These are phyloP conservation scores for Angomonas deanei DNA, from an alignment of 208 protist genomes.

Conservation along the genomic window DNA sequence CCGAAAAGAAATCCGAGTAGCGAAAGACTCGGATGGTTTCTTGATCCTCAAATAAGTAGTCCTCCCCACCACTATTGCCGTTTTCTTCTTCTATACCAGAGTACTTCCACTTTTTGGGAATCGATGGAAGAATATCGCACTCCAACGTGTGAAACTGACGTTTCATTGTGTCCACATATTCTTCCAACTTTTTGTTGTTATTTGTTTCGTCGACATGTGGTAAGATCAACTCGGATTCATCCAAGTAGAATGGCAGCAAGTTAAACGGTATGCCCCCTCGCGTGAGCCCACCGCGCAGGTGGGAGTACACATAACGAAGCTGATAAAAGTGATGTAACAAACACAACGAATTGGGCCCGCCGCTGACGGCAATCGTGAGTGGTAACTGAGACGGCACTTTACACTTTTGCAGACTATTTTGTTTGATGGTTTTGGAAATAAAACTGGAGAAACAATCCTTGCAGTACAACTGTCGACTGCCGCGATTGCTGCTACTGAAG, in stretches of 20 bases:
- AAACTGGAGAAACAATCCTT: constrained; percentile 61
- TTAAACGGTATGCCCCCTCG: constrained; percentile 13
- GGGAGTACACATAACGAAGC: constrained; percentile 20
- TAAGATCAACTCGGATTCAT: constrained; percentile 56
- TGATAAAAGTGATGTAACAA: constrained; percentile 59
- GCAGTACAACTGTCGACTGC: constrained; percentile 49
- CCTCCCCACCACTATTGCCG: neutral
- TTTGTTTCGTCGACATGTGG: neutral
- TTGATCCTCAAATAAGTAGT: neutral
- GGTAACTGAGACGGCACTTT: constrained; percentile 47
- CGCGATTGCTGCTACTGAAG: neutral
- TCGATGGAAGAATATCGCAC: neutral
- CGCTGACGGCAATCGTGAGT: constrained; percentile 64
- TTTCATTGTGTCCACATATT: too few relatives aligned
- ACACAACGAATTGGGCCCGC: constrained; percentile 60
- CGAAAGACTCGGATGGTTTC: neutral
- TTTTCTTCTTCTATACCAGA: neutral
- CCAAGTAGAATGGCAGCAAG: constrained; percentile 61
- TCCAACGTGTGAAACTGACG: neutral
- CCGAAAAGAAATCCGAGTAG: neutral
- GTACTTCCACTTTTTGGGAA: neutral
- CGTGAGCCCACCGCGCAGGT: neutral
- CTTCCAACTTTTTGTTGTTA: too few relatives aligned
- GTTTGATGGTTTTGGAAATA: constrained; percentile 37
- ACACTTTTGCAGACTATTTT: constrained; percentile 57